These are phyloP conservation scores for Pneumocystis murina DNA, from an alignment of 1,139 yeast species.

Conservation along the genomic window DNA sequence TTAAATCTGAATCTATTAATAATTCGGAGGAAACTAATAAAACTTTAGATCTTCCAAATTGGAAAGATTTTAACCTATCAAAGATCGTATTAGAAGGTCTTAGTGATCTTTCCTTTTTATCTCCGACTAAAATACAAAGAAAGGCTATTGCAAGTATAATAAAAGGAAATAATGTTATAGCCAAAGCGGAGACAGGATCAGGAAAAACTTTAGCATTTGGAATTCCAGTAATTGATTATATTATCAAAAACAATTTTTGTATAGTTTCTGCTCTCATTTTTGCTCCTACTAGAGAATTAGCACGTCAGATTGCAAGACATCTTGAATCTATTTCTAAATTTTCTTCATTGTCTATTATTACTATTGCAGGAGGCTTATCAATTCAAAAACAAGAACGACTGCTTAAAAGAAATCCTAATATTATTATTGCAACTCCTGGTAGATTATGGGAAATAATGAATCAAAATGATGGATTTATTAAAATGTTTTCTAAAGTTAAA, in stretches of 20 bases:
- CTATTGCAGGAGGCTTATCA: conserved; percentile 86
- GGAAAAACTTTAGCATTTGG: conserved; percentile 96
- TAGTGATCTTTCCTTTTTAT: conserved; percentile 38
- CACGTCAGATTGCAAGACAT: conserved; percentile 83
- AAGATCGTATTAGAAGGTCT: conserved; percentile 46
- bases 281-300: conserved; percentile 93
- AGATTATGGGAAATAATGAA: conserved; percentile 68
- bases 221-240: conserved; percentile 66
- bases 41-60: conserved; percentile 36
- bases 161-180: conserved; percentile 66
- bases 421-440: conserved; percentile 93
- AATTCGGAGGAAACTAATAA: conserved; percentile 30
- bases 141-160: conserved; percentile 62
- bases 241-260: conserved; percentile 15
- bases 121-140: conserved; percentile 76
- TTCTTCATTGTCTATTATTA: conserved; percentile 53
- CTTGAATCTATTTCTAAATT: conserved; percentile 45
- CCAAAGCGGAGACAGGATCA: conserved; percentile 95
- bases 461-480: conserved; percentile 29
- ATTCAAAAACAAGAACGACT: conserved; percentile 83
- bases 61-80: conserved; percentile 38
- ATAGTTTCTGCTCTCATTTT: conserved; percentile 52
- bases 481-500: conserved; percentile 48
- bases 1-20: conserved; percentile 11
- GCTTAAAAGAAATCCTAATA: conserved; percentile 57